Conservation (phyloP, 495 filamentous ascomycete species). For the Parachaetomium inaequale region DNA sequence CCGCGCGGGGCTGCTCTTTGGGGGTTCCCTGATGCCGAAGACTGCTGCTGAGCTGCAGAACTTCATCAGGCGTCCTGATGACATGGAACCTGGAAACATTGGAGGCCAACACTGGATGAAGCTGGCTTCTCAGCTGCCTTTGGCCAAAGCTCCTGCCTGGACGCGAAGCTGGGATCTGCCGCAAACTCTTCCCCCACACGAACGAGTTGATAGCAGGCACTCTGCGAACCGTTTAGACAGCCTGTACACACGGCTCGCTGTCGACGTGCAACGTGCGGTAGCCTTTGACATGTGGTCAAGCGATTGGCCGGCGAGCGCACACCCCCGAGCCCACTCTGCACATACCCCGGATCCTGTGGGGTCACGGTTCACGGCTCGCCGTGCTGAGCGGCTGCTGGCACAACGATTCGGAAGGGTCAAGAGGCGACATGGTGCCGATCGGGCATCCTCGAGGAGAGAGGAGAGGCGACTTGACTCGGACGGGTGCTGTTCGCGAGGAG, state of each 20-base stretch:
- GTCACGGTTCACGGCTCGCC: not conserved
- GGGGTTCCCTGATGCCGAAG: no score
- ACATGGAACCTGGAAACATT: no score
- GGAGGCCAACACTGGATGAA: no score
- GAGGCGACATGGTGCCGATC: not conserved
- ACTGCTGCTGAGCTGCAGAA: no score
- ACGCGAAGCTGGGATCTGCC: no score
- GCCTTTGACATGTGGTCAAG: constrained; percentile 20
- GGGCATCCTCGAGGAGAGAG: not conserved
- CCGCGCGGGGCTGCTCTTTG: no score
- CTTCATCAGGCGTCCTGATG: no score
- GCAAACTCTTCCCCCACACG: not conserved
- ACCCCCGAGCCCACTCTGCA: constrained; percentile 1
- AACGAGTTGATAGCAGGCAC: not conserved
- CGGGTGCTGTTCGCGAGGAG: not conserved
- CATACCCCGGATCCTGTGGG: constrained; percentile 2
- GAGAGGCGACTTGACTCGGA: not conserved
- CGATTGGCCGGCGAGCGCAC: constrained; percentile 17
- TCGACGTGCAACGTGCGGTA: not conserved
- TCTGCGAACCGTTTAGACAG: not conserved
- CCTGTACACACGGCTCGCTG: constrained; percentile 7
- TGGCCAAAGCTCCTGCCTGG: no score
- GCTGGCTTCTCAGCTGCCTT: no score
- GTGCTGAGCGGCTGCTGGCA: not conserved
- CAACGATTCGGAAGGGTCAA: not conserved